Percentiles rank a stretch among this genome's conserved stretches.
These are phyloP conservation scores for Trichoderma arundinaceum DNA, from an alignment of 2,329 filamentous ascomycete genomes.

Conservation along the genomic window DNA sequence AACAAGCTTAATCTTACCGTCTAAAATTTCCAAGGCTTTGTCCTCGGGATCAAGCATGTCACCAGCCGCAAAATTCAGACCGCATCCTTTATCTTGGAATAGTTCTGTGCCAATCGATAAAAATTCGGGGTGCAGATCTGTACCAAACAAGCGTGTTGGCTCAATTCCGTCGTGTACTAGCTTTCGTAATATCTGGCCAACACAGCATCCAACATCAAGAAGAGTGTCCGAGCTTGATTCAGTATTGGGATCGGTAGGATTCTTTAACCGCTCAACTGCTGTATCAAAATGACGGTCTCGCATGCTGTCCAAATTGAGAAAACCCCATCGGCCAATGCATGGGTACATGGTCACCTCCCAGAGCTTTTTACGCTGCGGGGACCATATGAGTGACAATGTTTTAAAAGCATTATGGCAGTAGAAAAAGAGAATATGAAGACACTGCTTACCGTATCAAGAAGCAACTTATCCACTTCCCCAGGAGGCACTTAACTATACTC, in stretches of 20 bases:
- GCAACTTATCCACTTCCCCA: neutral
- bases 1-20: conserved; percentile 8
- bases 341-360: conserved; percentile 22
- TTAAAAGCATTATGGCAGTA: neutral
- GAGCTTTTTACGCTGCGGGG: neutral
- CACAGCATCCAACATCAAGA: conserved; percentile 13
- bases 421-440: too few species aligned
- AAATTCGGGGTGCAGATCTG: neutral
- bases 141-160: conserved; percentile 2
- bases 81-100: neutral
- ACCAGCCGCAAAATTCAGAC: conserved; percentile 11
- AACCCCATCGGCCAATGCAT: conserved; percentile 14
- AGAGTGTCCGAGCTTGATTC: neutral
- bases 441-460: neutral
- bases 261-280: neutral
- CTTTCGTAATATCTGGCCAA: conserved; percentile 5
- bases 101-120: conserved; percentile 7
- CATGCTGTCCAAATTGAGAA: conserved; percentile 10
- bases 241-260: neutral
- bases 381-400: neutral
- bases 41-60: neutral
- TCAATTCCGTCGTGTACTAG: conserved; percentile 5
- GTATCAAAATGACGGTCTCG: neutral
- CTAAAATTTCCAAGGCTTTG: neutral
- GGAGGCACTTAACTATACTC: conserved; percentile 11